These are phyloP conservation scores for Vaccinium macrocarpon DNA, from an alignment of 148 eudicot genomes.

Conservation along the genomic window DNA sequence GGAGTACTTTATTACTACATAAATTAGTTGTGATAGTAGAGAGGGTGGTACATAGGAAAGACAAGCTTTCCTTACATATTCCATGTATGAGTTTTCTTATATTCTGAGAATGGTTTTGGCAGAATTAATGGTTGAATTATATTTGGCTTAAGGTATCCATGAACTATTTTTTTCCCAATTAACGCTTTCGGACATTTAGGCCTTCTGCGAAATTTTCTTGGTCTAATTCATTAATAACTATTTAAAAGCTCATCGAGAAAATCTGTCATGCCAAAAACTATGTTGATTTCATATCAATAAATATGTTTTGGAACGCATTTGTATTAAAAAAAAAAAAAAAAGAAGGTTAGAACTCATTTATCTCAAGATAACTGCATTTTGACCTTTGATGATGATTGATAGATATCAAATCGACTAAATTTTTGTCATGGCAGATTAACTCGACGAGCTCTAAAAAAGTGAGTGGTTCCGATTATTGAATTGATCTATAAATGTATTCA, in stretches of 20 bases:
- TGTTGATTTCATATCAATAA: neutral
- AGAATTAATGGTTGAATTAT: neutral
- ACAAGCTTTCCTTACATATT: neutral
- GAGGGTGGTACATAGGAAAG: neutral
- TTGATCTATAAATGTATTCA: neutral
- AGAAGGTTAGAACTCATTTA: neutral
- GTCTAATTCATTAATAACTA: too few relatives aligned
- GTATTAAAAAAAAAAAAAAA: neutral
- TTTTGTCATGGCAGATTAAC: too few relatives aligned
- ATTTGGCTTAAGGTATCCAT: too few relatives aligned
- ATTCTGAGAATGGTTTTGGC: neutral
- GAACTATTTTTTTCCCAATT: too few relatives aligned
- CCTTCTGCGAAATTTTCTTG: too few relatives aligned
- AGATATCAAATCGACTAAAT: too few relatives aligned
- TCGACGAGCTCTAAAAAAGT: too few relatives aligned
- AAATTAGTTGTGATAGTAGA: neutral
- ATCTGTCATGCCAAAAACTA: neutral
- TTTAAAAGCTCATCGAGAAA: neutral
- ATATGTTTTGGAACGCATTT: neutral
- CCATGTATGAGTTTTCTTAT: neutral
- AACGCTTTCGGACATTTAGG: too few relatives aligned
- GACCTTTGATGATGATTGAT: neutral
- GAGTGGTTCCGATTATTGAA: neutral
- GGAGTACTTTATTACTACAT: too few relatives aligned
- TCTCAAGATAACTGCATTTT: neutral